Evolutionary conservation across 345 rosid genomes (phyloP), one percentile per base, ranked within the genome.

Genomic region (Brassica incana): DNA sequence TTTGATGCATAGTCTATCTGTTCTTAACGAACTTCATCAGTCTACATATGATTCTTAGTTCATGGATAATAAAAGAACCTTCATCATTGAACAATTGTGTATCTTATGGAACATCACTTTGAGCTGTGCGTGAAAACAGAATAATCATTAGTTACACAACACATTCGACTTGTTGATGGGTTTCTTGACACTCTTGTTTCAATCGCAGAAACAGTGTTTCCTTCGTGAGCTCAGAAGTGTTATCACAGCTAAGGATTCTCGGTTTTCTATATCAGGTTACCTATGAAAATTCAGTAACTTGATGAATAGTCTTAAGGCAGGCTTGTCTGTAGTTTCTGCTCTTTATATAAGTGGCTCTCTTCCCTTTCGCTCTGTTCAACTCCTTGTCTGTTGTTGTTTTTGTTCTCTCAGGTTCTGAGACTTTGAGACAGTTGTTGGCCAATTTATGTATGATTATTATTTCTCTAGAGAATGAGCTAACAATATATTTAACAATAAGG

Each of bases 401-500:
- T 18, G 63, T 73, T 66, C n/a, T 71, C 71, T 60, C 36, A 59
- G 61, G 8, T 38, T 67, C 14, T 78, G 66, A 72, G 59, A 65
- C 72, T 78, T 77, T 72, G 6, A 67, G 11, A 60, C 45, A 59
- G 23, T 73, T 67, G 66, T 61, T 78, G 15, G 72, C 67, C 27
- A 78, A 8, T 77, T 56, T 20, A 45, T 32, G 29, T 75, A 65
- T 65, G 58, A 74, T 64, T 64, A 36, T 65, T 75, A 40, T 30
- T 27, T 38, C 59, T 15, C 56, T 27, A 23, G 10, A 25, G 1
- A 40, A 40, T 73, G 56, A 58, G 33, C 20, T 50, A 43, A 15
- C 2, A 23, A 23, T 60, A 61, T 59, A 9, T 72, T 36, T 36
- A 54, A 38, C 48, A 66, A 4, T 61, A 2, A 2, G 15, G 2